Conservation (phyloP, 1,284 basidiomycete species). For the Rhodotorula sp. region DNA sequence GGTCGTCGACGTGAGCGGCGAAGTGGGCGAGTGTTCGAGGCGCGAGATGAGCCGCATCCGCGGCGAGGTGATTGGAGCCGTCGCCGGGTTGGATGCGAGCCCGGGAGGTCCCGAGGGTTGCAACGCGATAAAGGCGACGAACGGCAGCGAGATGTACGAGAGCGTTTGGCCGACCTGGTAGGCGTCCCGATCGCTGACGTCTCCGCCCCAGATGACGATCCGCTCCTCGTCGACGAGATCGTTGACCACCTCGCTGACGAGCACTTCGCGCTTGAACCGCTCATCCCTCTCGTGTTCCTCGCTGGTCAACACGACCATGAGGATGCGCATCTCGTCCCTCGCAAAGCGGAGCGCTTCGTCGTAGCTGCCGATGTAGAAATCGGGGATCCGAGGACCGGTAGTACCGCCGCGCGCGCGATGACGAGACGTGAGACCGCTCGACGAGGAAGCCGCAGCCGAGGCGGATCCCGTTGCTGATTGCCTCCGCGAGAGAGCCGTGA, state of each 20-base stretch:
- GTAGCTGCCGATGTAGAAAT: constrained; percentile 75
- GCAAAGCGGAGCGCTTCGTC: constrained; percentile 71
- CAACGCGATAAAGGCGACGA: constrained; percentile 82
- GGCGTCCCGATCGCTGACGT: constrained; percentile 73
- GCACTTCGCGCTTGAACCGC: constrained; percentile 76
- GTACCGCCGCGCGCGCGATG: constrained; percentile 7
- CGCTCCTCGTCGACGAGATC: constrained; percentile 64
- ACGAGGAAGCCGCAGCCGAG: background rate
- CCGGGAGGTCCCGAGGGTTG: constrained; percentile 57
- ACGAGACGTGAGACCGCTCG: no score
- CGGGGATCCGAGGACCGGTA: constrained; percentile 14
- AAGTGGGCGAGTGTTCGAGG: constrained; percentile 66
- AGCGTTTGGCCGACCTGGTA: constrained; percentile 57
- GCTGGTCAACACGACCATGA: constrained; percentile 80
- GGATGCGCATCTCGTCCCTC: constrained; percentile 69
- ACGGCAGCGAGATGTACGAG: constrained; percentile 61
- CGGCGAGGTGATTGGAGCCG: constrained; percentile 54
- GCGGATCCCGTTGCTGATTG: background rate
- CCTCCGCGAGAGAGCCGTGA: constrained; percentile 58
- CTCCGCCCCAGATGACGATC: constrained; percentile 79
- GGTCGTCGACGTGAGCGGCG: constrained; percentile 57
- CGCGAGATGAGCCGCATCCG: constrained; percentile 75
- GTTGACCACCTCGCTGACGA: constrained; percentile 70
- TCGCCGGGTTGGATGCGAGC: constrained; percentile 46
- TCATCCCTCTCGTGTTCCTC: constrained; percentile 85